Evolutionary conservation across 1,284 basidiomycete species (phyloP).

Genomic region (Rhodotorula sp.): DNA sequence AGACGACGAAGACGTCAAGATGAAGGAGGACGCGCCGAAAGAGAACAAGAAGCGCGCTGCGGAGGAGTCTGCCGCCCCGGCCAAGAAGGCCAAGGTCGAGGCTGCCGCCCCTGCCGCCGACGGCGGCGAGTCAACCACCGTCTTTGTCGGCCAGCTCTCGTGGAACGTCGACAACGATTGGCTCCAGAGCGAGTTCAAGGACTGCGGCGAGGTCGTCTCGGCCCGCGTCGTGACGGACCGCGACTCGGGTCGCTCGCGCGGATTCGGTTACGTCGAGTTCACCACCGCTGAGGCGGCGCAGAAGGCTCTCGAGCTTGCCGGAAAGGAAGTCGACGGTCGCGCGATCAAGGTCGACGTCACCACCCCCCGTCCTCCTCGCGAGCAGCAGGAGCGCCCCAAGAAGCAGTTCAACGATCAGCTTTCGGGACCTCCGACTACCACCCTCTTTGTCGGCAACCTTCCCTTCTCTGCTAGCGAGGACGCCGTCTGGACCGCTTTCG

Average conservation of each 20-base stretch:
- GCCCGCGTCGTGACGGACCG: conserved; percentile 91
- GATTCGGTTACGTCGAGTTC: conserved; percentile 96
- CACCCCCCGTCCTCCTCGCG: conserved; percentile 62
- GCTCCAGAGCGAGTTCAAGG: conserved; percentile 84
- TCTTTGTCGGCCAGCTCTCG: conserved; percentile 91
- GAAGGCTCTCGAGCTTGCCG: conserved; percentile 73
- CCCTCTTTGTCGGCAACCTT: conserved; percentile 88
- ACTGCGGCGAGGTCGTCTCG: conserved; percentile 80
- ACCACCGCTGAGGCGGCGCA: conserved; percentile 61
- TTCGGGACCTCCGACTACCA: conserved; percentile 64
- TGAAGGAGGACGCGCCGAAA: conserved; percentile 59
- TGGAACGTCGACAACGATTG: conserved; percentile 99
- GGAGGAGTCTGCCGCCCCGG: conserved; percentile 58
- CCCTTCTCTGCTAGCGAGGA: conserved; percentile 81
- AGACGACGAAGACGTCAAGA: conserved; percentile 52
- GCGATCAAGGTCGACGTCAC: conserved; percentile 82
- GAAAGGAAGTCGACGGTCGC: conserved; percentile 87
- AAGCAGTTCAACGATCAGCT: conserved; percentile 50
- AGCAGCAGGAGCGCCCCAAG: conserved; percentile 62
- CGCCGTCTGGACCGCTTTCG: conserved; percentile 85
- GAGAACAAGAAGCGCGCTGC: conserved; percentile 70
- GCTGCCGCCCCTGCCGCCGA: conserved; percentile 47
- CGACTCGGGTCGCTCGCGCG: conserved; percentile 78
- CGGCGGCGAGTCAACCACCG: conserved; percentile 61
- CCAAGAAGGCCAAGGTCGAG: conserved; percentile 81